Percentiles rank a stretch among this genome's conserved stretches.
Conservation (phyloP, 2,329 filamentous ascomycete genomes). For the Colletotrichum spaethianum region DNA sequence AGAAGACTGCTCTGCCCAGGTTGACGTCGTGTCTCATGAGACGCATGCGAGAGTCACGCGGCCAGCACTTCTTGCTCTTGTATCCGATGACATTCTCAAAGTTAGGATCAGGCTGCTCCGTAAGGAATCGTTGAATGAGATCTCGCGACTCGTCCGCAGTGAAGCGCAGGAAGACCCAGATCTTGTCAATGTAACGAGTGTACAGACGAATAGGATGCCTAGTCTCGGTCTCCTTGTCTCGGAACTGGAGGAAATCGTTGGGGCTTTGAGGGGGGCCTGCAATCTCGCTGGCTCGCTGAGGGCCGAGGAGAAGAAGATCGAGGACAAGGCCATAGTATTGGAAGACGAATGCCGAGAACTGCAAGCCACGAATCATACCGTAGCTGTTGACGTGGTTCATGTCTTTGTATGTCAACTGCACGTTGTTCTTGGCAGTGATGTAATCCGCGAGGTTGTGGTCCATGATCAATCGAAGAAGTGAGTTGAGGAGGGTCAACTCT, state of each 20-base stretch:
- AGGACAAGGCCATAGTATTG: slow-evolving; percentile 98
- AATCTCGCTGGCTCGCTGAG: slow-evolving; percentile 98
- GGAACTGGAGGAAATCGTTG: slow-evolving; percentile 98
- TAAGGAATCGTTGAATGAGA: slow-evolving; percentile 96
- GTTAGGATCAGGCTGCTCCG: slow-evolving; percentile 97
- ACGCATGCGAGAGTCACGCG: slow-evolving; percentile 96
- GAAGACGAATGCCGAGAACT: slow-evolving; percentile 99
- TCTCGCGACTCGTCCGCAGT: slow-evolving; percentile 94
- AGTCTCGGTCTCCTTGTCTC: slow-evolving; percentile 91
- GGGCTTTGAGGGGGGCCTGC: slow-evolving; percentile 93
- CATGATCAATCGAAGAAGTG: slow-evolving; percentile 95
- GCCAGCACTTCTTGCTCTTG: slow-evolving; percentile 99
- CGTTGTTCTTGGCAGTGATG: slow-evolving; percentile 99
- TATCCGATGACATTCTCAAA: slow-evolving; percentile 99
- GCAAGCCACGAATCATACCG: slow-evolving; percentile 96
- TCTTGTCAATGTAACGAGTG: slow-evolving; percentile 96
- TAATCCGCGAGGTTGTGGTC: slow-evolving; percentile 99
- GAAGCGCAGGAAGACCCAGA: slow-evolving; percentile 98
- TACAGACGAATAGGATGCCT: slow-evolving; percentile 98
- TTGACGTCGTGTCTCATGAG: slow-evolving; percentile 99
- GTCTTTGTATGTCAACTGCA: slow-evolving; percentile 98
- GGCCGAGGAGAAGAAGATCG: slow-evolving; percentile 89
- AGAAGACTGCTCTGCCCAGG: slow-evolving; percentile 96
- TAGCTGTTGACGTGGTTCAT: slow-evolving; percentile 99
- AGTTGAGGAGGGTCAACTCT: slow-evolving; percentile 94